Evolutionary conservation across 73 alveolate species (phyloP).

Genomic region (Paramecium sexaurelia): DNA sequence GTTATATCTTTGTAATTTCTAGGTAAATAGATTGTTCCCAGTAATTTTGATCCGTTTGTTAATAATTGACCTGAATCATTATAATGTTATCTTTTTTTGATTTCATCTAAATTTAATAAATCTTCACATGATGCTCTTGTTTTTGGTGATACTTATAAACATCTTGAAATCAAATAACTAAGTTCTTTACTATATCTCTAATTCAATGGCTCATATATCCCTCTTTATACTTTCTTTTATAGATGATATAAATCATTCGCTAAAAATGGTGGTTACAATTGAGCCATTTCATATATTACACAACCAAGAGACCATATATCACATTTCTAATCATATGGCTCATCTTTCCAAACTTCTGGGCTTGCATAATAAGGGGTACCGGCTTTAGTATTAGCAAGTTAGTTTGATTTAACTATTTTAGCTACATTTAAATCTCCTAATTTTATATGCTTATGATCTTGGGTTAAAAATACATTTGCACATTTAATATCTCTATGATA

Average conservation of each 20-base stretch:
- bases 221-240: slow-evolving; percentile 87
- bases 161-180: slow-evolving; percentile 75
- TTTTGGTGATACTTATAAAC: slow-evolving; percentile 83
- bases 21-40: slow-evolving; percentile 19
- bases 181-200: slow-evolving; percentile 82
- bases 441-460: slow-evolving; percentile 73
- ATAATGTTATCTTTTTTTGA: slow-evolving; percentile 9
- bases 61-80: neutral
- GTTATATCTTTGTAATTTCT: slow-evolving; percentile 28
- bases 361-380: slow-evolving; percentile 92
- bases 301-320: slow-evolving; percentile 98
- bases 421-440: slow-evolving; percentile 86
- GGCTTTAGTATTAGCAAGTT: slow-evolving; percentile 80
- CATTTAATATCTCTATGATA: slow-evolving; percentile 93
- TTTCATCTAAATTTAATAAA: slow-evolving; percentile 66
- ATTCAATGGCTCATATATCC: slow-evolving; percentile 87
- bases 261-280: slow-evolving; percentile 92
- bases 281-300: slow-evolving; percentile 93
- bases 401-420: slow-evolving; percentile 71
- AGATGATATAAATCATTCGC: slow-evolving; percentile 90
- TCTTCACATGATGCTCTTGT: slow-evolving; percentile 84
- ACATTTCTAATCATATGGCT: slow-evolving; percentile 92
- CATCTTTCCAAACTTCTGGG: slow-evolving; percentile 97
- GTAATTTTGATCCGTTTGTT: slow-evolving; percentile 7
- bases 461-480: slow-evolving; percentile 88